Evolutionary conservation across 1,284 basidiomycete genomes (phyloP).

Genomic region (Lentinus polychrous): DNA sequence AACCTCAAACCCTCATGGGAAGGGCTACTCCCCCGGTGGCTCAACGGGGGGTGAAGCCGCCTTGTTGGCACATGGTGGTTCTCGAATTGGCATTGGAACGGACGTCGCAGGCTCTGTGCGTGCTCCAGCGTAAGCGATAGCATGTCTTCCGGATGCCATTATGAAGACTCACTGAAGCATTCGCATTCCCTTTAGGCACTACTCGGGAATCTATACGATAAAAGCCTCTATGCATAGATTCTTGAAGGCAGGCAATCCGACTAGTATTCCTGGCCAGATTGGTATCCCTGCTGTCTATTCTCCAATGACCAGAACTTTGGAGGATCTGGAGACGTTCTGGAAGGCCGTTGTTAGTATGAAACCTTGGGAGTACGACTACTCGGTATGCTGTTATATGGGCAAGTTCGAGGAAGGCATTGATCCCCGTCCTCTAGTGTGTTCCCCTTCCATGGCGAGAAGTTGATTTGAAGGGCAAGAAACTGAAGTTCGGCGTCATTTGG

Average conservation of each 20-base stretch:
- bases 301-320: conserved; percentile 27
- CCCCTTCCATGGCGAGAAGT: conserved; percentile 52
- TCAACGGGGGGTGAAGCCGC: conserved; percentile 69
- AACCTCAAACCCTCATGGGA: conserved; percentile 61
- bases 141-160: conserved; percentile 24
- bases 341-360: conserved; percentile 45
- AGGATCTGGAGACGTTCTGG: conserved; percentile 27
- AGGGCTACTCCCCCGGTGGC: conserved; percentile 55
- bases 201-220: conserved; percentile 25
- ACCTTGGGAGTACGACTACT: conserved; percentile 56
- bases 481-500: conserved; percentile 49
- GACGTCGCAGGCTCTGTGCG: conserved; percentile 71
- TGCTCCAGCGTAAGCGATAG: conserved; percentile 61
- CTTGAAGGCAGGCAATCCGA: conserved; percentile 39
- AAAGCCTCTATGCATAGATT: conserved; percentile 38
- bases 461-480: conserved; percentile 28
- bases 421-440: conserved; percentile 29
- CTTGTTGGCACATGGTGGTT: conserved; percentile 61
- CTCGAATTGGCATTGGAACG: conserved; percentile 67
- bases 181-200: conserved; percentile 16
- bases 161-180: background rate
- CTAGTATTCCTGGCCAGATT: conserved; percentile 52
- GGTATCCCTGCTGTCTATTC: conserved; percentile 25
- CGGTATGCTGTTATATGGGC: conserved; percentile 29
- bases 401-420: background rate